These are phyloP conservation scores for Penicillium sp. DNA, from an alignment of 2,329 filamentous ascomycete genomes.

Conservation along the genomic window DNA sequence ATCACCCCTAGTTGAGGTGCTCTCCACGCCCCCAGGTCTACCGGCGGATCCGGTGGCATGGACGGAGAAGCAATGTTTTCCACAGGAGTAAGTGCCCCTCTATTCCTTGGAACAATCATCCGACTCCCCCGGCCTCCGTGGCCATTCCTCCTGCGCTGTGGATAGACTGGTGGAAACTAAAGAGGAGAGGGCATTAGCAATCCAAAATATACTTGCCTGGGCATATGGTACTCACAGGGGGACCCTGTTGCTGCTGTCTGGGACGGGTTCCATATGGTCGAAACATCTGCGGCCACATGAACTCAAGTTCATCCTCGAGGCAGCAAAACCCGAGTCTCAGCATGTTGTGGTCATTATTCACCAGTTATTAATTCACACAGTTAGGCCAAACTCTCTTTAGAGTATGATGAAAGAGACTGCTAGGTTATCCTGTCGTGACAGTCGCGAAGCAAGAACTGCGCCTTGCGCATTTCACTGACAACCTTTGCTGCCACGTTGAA, in stretches of 20 bases:
- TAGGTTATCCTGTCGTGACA: conserved; percentile 2
- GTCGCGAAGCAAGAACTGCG: background rate
- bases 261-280: background rate
- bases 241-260: background rate
- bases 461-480: background rate
- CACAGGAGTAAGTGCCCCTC: no score
- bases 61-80: background rate
- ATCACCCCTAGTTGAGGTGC: no score
- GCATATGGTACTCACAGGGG: background rate
- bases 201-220: background rate
- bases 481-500: background rate
- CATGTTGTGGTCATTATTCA: background rate
- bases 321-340: background rate
- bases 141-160: background rate
- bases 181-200: background rate
- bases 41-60: background rate
- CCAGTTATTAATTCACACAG: background rate
- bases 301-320: background rate
- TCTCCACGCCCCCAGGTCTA: background rate
- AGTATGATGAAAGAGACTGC: background rate
- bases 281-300: background rate
- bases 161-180: background rate
- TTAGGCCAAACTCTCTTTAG: background rate
- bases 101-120: background rate
- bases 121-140: background rate